Evolutionary conservation across 106 monocot species (phyloP), one percentile per base, ranked within the genome.

Genomic region (Acanthochlamys bracteata): DNA sequence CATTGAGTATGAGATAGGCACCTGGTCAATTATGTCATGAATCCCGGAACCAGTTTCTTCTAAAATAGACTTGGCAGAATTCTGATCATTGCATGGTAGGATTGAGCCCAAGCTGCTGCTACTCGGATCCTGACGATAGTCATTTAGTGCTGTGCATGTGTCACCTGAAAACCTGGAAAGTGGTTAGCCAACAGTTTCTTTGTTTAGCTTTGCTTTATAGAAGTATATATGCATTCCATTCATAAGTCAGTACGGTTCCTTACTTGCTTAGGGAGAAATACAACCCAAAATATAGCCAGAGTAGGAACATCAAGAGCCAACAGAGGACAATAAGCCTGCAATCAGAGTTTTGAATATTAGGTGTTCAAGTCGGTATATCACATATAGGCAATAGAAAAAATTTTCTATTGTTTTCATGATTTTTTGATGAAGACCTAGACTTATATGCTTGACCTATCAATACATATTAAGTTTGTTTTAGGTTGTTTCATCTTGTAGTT

Each of bases 241-340:
- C 16, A 24, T 25, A 14, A 10, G 39, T 21, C 17, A 40, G 42
- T 20, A 41, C 17, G 40, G 27, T 70, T 17, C 54, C 88, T 85
- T 71, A 89, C 94, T 74, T 78, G 42, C 75, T 77, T 42, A 98
- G 41, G 74, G 88, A 98, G 73, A 80, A 91, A 70, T 91, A 98
- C 27, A 98, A 49, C 17, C 90, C 96, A 27, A 91, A 88, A 57
- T 69, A 81, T 55, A 61, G 26, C 91, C 96, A 98, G 66, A 85
- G 77, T 51, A 98, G 74, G 57, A 57, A 67, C 72, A 80, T 91
- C 60, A 87, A 53, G 14, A 88, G 23, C 96, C 96, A 98, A 67
- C 84, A 83, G 39, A 98, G 11, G 17, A 62, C 60, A n/a, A 83
- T 59, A 61, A 88, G 59, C 79, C 96, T 98, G 75, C n/a, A 19